These are phyloP conservation scores for Lophiotrema nucula DNA, from an alignment of 495 filamentous ascomycete genomes.

Conservation along the genomic window DNA sequence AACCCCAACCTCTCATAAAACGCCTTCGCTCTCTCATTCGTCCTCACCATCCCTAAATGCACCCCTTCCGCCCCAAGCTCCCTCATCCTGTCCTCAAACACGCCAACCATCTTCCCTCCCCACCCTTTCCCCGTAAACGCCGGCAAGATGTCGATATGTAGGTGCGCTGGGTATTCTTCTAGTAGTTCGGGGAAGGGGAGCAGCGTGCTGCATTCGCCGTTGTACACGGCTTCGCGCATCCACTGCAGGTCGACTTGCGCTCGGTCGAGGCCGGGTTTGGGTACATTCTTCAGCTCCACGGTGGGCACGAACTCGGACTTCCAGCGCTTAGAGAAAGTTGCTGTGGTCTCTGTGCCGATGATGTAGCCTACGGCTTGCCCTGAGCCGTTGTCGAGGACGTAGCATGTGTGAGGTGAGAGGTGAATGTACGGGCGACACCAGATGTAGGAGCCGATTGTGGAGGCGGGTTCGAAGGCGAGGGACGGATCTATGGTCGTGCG, in stretches of 20 bases:
- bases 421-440: constrained; percentile 20
- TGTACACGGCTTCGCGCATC: neutral
- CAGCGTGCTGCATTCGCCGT: constrained; percentile 12
- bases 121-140: constrained; percentile 12
- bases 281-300: constrained; percentile 7
- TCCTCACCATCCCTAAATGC: constrained; percentile 19
- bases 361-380: constrained; percentile 24
- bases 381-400: constrained; percentile 22
- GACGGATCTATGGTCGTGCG: constrained; percentile 5
- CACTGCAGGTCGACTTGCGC: neutral
- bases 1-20: constrained; percentile 30
- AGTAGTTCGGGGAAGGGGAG: neutral
- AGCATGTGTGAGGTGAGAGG: constrained; percentile 17
- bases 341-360: constrained; percentile 17
- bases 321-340: constrained; percentile 1
- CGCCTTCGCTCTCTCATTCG: constrained; percentile 10
- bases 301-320: constrained; percentile 1
- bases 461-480: constrained; percentile 18
- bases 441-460: constrained; percentile 22
- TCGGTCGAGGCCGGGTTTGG: neutral
- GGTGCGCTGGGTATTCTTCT: constrained; percentile 20
- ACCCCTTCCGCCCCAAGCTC: constrained; percentile 8
- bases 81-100: constrained; percentile 11
- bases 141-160: constrained; percentile 26
- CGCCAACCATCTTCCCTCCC: constrained; percentile 1